Conservation (phyloP, 352 stramenopile genomes). For the Phytopythium litorale region DNA sequence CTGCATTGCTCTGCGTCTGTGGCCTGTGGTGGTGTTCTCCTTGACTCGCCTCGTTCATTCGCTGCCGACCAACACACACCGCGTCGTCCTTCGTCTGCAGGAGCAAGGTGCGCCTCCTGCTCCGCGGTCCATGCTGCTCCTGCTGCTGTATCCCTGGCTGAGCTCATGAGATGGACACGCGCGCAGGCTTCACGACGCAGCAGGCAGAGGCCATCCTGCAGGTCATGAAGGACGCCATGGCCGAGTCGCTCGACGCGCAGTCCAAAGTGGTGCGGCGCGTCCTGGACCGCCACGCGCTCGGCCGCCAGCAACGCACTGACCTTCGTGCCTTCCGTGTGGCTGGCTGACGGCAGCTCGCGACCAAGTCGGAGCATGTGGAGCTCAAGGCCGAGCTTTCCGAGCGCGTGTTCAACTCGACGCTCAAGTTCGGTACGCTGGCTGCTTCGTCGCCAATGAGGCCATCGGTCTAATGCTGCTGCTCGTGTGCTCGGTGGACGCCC, state of each 20-base stretch:
- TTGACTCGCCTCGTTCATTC: neutral
- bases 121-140: neutral
- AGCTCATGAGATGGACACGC: neutral
- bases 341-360: constrained; percentile 48
- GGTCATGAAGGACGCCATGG: constrained; percentile 82
- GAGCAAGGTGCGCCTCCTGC: constrained; percentile 43
- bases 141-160: neutral
- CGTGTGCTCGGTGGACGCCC: neutral
- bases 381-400: constrained; percentile 84
- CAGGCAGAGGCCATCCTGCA: constrained; percentile 79
- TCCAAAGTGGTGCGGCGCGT: constrained; percentile 23
- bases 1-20: neutral
- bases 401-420: constrained; percentile 86
- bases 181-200: constrained; percentile 53
- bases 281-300: neutral
- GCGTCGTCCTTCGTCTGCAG: constrained; percentile 74
- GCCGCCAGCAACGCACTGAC: neutral
- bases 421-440: constrained; percentile 71
- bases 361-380: constrained; percentile 85
- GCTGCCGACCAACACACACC: constrained; percentile 30
- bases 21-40: neutral
- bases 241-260: constrained; percentile 69
- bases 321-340: neutral
- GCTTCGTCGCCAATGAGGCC: neutral
- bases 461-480: neutral